Percentiles rank a stretch among this genome's conserved stretches.
Conservation (phyloP, 441 rosid species). For the Viola pubescens region DNA sequence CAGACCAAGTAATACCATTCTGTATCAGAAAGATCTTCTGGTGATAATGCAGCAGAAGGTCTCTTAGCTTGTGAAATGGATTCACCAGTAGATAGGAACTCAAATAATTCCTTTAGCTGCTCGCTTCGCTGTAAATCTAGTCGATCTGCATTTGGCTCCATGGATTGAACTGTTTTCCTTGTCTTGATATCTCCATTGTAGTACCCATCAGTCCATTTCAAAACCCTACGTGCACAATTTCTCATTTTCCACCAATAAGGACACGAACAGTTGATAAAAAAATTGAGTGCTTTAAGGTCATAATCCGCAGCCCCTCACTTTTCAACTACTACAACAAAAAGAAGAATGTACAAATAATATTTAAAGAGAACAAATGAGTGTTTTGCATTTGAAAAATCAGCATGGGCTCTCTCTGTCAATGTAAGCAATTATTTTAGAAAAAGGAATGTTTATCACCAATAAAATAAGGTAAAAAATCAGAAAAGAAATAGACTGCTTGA, state of each 20-base stretch:
- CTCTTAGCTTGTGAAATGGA: slow-evolving; percentile 54
- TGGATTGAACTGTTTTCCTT: slow-evolving; percentile 80
- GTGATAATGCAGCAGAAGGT: slow-evolving; percentile 79
- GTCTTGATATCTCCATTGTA: slow-evolving; percentile 97
- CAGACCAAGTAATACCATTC: slow-evolving; percentile 98
- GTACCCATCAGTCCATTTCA: slow-evolving; percentile 92
- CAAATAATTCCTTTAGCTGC: slow-evolving; percentile 73
- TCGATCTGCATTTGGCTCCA: slow-evolving; percentile 56
- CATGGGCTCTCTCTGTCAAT: neutral
- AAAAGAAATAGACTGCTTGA: neutral
- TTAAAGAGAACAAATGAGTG: too few species aligned
- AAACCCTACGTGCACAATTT: slow-evolving; percentile 33
- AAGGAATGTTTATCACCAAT: too few species aligned
- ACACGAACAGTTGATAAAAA: neutral
- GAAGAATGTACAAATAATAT: too few species aligned
- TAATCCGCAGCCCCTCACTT: too few species aligned
- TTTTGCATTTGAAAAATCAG: neutral
- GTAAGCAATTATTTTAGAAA: too few species aligned
- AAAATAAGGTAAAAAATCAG: neutral
- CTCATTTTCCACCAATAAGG: slow-evolving; percentile 9
- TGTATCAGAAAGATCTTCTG: slow-evolving; percentile 89
- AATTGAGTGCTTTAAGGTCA: neutral
- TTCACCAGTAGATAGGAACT: slow-evolving; percentile 63
- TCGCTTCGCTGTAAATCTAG: slow-evolving; percentile 84
- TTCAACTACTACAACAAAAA: too few species aligned